phyloP scores from a whole-genome alignment of 352 stramenopile species.

The Thalassiosira delicatula region DNA sequence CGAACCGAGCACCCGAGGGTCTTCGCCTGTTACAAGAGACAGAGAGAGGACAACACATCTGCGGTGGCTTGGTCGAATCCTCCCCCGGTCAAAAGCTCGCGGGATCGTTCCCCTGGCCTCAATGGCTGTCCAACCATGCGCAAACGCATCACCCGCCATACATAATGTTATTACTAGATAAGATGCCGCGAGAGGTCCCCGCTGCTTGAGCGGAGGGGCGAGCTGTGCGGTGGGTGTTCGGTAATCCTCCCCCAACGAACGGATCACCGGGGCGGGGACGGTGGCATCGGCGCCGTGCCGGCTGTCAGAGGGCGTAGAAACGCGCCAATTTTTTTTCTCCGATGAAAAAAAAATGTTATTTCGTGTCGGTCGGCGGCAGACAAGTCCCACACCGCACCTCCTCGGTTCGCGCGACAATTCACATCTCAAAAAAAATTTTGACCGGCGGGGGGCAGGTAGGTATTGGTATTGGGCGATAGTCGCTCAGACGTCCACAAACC shows the following conservation, averaged over 20 bases:
- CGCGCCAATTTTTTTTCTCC: not conserved
- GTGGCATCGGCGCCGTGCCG: not conserved
- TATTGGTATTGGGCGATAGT: not conserved
- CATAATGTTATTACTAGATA: no score
- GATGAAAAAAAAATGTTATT: constrained; percentile 3
- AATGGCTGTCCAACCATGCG: no score
- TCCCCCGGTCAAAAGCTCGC: no score
- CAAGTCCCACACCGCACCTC: not conserved
- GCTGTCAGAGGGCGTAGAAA: not conserved
- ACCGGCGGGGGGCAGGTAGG: not conserved
- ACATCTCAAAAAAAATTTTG: constrained; percentile 10
- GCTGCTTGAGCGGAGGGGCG: not conserved
- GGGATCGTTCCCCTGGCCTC: no score
- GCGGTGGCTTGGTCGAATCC: no score
- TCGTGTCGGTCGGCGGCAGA: not conserved
- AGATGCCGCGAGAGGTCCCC: no score
- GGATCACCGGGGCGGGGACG: no score
- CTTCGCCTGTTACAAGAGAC: no score
- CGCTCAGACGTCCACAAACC: no score
- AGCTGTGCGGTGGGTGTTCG: not conserved
- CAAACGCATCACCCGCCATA: no score
- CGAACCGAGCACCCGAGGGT: no score
- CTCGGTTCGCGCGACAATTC: not conserved
- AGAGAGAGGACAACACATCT: no score
- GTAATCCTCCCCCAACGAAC: not conserved